phyloP scores from a whole-genome alignment of 2,329 filamentous ascomycete species.

The Ceratocystiopsis sp. region DNA sequence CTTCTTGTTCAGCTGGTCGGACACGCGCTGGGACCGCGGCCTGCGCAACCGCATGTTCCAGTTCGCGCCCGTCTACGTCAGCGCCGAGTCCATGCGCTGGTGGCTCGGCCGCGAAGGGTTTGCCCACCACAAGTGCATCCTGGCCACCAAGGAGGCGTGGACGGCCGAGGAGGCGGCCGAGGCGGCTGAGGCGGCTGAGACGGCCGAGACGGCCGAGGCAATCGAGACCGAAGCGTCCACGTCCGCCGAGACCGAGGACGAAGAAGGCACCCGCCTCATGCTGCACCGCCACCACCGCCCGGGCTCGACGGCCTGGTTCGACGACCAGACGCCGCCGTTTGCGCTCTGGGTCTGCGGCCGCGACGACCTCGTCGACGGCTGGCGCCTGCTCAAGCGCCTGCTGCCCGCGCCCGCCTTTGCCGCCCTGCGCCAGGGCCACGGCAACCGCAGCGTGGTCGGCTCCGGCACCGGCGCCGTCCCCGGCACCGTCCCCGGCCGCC shows the following conservation, averaged over 20 bases:
- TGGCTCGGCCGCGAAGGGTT: slow-evolving; percentile 86
- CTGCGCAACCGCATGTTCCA: slow-evolving; percentile 74
- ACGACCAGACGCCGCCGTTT: slow-evolving; percentile 60
- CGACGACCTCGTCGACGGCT: slow-evolving; percentile 73
- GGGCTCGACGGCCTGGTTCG: slow-evolving; percentile 60
- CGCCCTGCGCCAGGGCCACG: slow-evolving; percentile 11
- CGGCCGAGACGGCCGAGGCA: background rate
- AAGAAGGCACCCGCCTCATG: background rate
- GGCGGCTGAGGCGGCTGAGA: slow-evolving; percentile 8
- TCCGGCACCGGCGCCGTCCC: too few species aligned
- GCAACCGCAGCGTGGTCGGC: background rate
- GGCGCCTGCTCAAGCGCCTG: slow-evolving; percentile 55
- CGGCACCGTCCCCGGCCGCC: background rate
- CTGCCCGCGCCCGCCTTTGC: slow-evolving; percentile 21
- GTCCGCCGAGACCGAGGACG: slow-evolving; percentile 6
- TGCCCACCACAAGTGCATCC: slow-evolving; percentile 61
- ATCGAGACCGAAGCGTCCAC: slow-evolving; percentile 9
- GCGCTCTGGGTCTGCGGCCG: slow-evolving; percentile 76
- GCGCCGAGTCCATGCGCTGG: slow-evolving; percentile 83
- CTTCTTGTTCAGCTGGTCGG: slow-evolving; percentile 79
- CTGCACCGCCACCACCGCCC: slow-evolving; percentile 21
- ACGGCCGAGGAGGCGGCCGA: slow-evolving; percentile 35
- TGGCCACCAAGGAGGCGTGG: slow-evolving; percentile 58
- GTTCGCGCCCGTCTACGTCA: slow-evolving; percentile 82
- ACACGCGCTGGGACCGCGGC: slow-evolving; percentile 67